Conservation (phyloP, 148 eudicot genomes). For the Beta vulgaris region DNA sequence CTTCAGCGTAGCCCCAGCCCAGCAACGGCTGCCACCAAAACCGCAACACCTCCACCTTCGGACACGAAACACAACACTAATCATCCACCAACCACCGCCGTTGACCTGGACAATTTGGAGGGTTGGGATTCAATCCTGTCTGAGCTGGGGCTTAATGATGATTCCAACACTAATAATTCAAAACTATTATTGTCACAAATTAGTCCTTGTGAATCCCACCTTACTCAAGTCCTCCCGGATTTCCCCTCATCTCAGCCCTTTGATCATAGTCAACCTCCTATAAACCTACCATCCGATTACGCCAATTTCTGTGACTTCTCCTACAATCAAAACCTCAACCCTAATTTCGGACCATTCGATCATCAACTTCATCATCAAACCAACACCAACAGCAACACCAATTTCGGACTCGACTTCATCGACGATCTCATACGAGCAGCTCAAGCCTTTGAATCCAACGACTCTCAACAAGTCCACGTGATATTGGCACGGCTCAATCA, state of each 20-base stretch:
- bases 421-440: slow-evolving; percentile 78
- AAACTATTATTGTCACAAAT: slow-evolving; percentile 35
- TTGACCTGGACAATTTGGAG: slow-evolving; percentile 60
- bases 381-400: not conserved
- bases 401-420: slow-evolving; percentile 50
- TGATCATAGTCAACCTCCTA: slow-evolving; percentile 26
- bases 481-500: slow-evolving; percentile 83
- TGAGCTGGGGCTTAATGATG: slow-evolving; percentile 83
- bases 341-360: slow-evolving; percentile 25
- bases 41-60: slow-evolving; percentile 17
- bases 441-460: slow-evolving; percentile 73
- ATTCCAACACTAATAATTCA: slow-evolving; percentile 36
- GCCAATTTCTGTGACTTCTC: slow-evolving; percentile 24
- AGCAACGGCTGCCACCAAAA: slow-evolving; percentile 3
- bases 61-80: slow-evolving; percentile 9
- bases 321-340: slow-evolving; percentile 21
- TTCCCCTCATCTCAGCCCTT: slow-evolving; percentile 40
- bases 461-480: slow-evolving; percentile 51
- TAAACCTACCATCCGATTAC: slow-evolving; percentile 40
- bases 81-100: slow-evolving; percentile 19
- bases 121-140: slow-evolving; percentile 83
- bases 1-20: slow-evolving; percentile 70
- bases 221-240: slow-evolving; percentile 39
- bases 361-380: not conserved
- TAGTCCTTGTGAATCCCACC: slow-evolving; percentile 30